A percentile compares a stretch with the other conserved stretches of the same genome.
Evolutionary conservation across 1,284 basidiomycete genomes (phyloP).

Genomic region (Trichosporon ovoides): DNA sequence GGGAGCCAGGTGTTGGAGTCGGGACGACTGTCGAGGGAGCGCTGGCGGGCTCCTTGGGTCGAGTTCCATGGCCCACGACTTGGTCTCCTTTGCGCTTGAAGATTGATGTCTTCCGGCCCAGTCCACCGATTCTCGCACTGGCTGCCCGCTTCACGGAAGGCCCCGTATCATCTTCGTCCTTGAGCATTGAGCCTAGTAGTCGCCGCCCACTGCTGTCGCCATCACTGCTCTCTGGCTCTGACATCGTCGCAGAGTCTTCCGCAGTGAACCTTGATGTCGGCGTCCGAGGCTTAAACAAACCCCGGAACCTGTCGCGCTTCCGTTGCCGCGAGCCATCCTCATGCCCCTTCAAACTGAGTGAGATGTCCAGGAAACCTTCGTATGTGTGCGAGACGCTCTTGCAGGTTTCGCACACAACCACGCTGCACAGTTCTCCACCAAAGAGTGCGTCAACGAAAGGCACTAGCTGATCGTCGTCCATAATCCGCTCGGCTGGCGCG

Average conservation of each 20-base stretch:
- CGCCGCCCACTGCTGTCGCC: background rate
- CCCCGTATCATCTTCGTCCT: background rate
- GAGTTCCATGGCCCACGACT: background rate
- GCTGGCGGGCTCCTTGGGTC: background rate
- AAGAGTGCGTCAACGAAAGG: conserved; percentile 86
- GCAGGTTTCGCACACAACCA: conserved; percentile 89
- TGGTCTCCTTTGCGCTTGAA: background rate
- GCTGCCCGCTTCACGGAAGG: background rate
- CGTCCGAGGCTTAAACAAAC: conserved; percentile 45
- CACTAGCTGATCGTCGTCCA: conserved; percentile 44
- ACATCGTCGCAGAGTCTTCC: conserved; percentile 20
- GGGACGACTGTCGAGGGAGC: background rate
- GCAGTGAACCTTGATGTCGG: background rate
- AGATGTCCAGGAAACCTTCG: conserved; percentile 90
- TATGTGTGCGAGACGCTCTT: conserved; percentile 78
- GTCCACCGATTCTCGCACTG: background rate
- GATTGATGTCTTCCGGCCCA: background rate
- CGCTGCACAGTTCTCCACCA: conserved; percentile 75
- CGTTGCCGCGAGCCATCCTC: conserved; percentile 10
- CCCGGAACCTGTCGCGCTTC: conserved; percentile 63
- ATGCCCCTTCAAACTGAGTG: conserved; percentile 66
- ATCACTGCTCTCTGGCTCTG: conserved; percentile 40
- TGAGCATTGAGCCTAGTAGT: background rate
- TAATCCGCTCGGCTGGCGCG: background rate
- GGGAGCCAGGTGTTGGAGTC: background rate